Percentiles rank a stretch among this genome's conserved stretches.
Evolutionary conservation across 306 rosid genomes (phyloP).

Genomic region (Quercus engelmannii): DNA sequence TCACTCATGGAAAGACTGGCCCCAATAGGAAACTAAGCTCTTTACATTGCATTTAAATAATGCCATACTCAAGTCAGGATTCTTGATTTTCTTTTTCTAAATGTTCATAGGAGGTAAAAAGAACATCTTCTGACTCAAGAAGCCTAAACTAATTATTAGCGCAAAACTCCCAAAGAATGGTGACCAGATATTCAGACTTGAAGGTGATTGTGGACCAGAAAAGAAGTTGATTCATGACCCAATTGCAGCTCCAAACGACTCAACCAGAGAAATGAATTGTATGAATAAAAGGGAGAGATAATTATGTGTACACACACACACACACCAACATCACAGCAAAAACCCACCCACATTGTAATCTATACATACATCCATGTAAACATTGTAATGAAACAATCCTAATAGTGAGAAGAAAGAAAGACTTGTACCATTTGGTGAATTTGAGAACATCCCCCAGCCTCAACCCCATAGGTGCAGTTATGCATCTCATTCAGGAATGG

Average conservation of each 20-base stretch:
- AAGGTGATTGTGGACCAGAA: background rate
- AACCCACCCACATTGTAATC: too few species aligned
- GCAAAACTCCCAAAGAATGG: background rate
- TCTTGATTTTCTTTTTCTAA: background rate
- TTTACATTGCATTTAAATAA: background rate
- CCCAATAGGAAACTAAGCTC: background rate
- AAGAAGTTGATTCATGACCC: background rate
- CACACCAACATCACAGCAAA: too few species aligned
- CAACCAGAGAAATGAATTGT: background rate
- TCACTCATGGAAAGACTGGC: background rate
- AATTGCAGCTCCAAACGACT: background rate
- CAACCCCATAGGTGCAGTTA: conserved; percentile 27
- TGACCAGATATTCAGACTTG: background rate
- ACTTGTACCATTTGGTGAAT: conserved; percentile 38
- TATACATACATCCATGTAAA: background rate
- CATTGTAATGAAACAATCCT: background rate
- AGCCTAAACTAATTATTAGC: conserved; percentile 3
- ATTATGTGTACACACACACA: too few species aligned
- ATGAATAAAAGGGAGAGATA: background rate
- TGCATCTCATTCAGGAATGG: conserved; percentile 32
- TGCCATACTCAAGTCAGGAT: background rate
- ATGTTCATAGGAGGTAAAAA: background rate
- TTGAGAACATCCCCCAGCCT: conserved; percentile 32
- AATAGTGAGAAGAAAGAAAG: conserved; percentile 12
- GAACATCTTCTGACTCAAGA: background rate